phyloP scores from a whole-genome alignment of 306 rosid species.

The Begonia fuchsioides region DNA sequence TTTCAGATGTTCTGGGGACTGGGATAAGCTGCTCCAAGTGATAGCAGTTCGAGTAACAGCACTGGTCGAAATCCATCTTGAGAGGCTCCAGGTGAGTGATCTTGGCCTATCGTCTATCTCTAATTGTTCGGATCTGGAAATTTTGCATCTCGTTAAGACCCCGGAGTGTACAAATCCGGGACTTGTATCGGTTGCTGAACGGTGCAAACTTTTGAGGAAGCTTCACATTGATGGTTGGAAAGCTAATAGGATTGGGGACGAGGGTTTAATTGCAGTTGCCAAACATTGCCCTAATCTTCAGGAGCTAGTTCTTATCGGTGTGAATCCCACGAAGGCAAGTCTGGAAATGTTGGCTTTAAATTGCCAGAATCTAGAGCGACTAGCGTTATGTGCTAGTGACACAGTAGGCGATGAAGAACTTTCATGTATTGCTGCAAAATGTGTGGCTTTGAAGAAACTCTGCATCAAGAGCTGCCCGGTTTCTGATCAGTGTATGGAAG shows the following conservation, averaged over 20 bases:
- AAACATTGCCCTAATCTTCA: slow-evolving; percentile 45
- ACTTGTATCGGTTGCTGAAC: slow-evolving; percentile 36
- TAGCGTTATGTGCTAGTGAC: slow-evolving; percentile 66
- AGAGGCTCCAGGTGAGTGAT: slow-evolving; percentile 72
- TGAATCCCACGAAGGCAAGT: slow-evolving; percentile 44
- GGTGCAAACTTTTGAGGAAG: slow-evolving; percentile 54
- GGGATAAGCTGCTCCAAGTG: slow-evolving; percentile 50
- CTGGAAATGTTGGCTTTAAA: slow-evolving; percentile 41
- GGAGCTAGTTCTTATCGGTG: slow-evolving; percentile 68
- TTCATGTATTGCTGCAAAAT: slow-evolving; percentile 55
- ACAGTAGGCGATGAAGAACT: slow-evolving; percentile 63
- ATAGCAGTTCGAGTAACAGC: slow-evolving; percentile 23
- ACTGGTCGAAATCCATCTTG: slow-evolving; percentile 52
- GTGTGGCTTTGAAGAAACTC: slow-evolving; percentile 53
- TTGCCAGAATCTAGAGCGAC: slow-evolving; percentile 49
- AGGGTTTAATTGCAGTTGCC: slow-evolving; percentile 50
- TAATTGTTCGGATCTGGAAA: slow-evolving; percentile 37
- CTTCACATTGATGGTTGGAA: slow-evolving; percentile 86
- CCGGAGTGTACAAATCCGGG: slow-evolving; percentile 59
- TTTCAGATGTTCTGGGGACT: slow-evolving; percentile 55
- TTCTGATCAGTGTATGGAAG: slow-evolving; percentile 49
- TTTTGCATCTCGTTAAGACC: slow-evolving; percentile 46
- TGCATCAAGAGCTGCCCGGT: slow-evolving; percentile 80
- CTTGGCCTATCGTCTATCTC: slow-evolving; percentile 48
- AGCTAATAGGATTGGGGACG: slow-evolving; percentile 57